Conservation (phyloP, 1,139 yeast genomes). For the Kurtzmaniella quercitrusa region DNA sequence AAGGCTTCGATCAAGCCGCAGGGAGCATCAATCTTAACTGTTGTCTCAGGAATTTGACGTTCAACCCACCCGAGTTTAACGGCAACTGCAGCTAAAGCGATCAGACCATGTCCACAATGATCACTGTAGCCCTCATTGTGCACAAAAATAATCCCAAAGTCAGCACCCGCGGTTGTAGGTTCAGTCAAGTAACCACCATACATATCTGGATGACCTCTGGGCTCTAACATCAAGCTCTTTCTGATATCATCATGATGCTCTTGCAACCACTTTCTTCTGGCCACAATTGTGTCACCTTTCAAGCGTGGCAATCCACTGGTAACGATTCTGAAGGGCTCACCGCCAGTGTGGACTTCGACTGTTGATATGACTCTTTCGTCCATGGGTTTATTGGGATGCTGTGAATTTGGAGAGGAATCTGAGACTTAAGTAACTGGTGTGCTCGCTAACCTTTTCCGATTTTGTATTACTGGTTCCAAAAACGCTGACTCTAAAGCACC, state of each 20-base stretch:
- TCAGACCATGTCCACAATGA: conserved; percentile 19
- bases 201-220: conserved; percentile 21
- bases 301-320: conserved; percentile 15
- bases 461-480: too few relatives aligned
- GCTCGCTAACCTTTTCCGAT: too few relatives aligned
- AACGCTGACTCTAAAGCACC: too few relatives aligned
- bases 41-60: conserved; percentile 13
- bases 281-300: conserved; percentile 15
- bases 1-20: conserved; percentile 10
- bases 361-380: conserved; percentile 13
- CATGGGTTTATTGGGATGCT: conserved; percentile 2
- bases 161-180: conserved; percentile 13
- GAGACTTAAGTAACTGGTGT: too few relatives aligned
- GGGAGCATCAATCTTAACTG: conserved; percentile 13
- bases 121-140: conserved; percentile 15
- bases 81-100: conserved; percentile 14
- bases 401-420: too few relatives aligned
- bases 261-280: conserved; percentile 13
- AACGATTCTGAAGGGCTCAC: conserved; percentile 18
- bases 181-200: conserved; percentile 17
- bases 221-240: conserved; percentile 17
- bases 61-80: conserved; percentile 14
- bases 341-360: conserved; percentile 20
- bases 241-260: conserved; percentile 15
- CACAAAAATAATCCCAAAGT: conserved; percentile 16